Conservation (phyloP, 2,329 filamentous ascomycete genomes). For the Zarea fungicola region DNA sequence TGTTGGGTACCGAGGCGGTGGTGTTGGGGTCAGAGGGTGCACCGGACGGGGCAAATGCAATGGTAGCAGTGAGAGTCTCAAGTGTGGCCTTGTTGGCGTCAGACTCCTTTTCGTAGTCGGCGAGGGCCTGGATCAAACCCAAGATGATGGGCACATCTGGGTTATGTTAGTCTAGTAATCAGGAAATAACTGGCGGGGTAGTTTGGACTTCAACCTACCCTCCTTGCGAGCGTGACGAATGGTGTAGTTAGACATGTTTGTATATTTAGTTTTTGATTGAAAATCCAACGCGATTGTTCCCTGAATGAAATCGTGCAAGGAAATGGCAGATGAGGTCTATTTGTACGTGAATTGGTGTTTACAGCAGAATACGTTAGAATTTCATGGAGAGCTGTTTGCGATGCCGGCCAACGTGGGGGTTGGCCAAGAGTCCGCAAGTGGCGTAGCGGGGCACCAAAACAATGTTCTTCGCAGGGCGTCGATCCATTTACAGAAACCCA, state of each 20-base stretch:
- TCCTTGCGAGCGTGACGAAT: constrained; percentile 13
- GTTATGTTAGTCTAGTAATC: neutral
- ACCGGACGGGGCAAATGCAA: constrained; percentile 65
- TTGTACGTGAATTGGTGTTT: neutral
- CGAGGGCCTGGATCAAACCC: constrained; percentile 75
- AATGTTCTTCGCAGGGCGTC: constrained; percentile 1
- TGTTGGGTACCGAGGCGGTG: constrained; percentile 32
- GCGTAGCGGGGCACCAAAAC: constrained; percentile 1
- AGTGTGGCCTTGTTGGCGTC: constrained; percentile 73
- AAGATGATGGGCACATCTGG: constrained; percentile 80
- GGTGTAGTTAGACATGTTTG: constrained; percentile 1
- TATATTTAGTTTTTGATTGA: too few species aligned
- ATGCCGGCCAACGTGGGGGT: constrained; percentile 9
- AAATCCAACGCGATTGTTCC: neutral
- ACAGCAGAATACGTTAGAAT: neutral
- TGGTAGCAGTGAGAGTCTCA: constrained; percentile 63
- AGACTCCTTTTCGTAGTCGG: constrained; percentile 77
- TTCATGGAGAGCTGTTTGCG: neutral
- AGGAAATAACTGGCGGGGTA: neutral
- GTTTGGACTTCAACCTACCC: neutral
- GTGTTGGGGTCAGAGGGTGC: constrained; percentile 32
- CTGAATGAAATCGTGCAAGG: neutral
- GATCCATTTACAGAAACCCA: neutral
- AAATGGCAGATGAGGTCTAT: neutral
- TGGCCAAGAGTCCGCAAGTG: neutral